phyloP scores from a whole-genome alignment of 2,329 filamentous ascomycete genomes.

The Botrytis hyacinthi region DNA sequence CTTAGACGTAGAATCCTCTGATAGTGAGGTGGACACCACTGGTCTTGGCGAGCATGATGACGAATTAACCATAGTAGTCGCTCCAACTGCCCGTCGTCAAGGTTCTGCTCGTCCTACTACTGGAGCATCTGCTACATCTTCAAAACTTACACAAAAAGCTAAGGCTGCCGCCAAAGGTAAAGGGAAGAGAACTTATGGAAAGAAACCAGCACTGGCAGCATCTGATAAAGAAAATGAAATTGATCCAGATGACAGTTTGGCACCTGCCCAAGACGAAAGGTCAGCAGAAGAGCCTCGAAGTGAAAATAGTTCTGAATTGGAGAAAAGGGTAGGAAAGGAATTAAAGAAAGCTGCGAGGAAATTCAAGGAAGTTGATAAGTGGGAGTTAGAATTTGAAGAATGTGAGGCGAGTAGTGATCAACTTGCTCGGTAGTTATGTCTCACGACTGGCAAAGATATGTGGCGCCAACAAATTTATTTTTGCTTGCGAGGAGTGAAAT shows the following conservation, averaged over 20 bases:
- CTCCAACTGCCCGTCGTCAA: constrained; percentile 39
- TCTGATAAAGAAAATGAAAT: constrained; percentile 60
- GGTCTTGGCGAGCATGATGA: constrained; percentile 53
- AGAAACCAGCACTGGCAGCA: constrained; percentile 38
- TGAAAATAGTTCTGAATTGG: constrained; percentile 42
- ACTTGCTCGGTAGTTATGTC: neutral
- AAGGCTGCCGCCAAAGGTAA: constrained; percentile 32
- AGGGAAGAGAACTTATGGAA: constrained; percentile 46
- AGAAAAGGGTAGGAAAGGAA: constrained; percentile 44
- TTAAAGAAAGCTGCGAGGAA: constrained; percentile 59
- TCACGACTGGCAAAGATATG: neutral
- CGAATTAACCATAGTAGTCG: constrained; percentile 49
- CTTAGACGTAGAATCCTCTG: constrained; percentile 45
- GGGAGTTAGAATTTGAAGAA: constrained; percentile 67
- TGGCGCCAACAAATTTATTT: neutral
- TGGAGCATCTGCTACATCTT: neutral
- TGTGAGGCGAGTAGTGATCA: constrained; percentile 50
- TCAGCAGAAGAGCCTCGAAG: constrained; percentile 24
- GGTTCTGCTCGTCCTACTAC: constrained; percentile 26
- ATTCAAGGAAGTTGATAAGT: constrained; percentile 68
- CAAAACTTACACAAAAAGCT: constrained; percentile 4
- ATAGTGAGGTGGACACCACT: constrained; percentile 48
- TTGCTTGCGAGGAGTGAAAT: neutral
- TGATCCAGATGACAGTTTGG: constrained; percentile 43
- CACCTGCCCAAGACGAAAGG: constrained; percentile 47